Conservation (phyloP, 176 grass and related monocot species). For the Eragrostis nindensis region DNA sequence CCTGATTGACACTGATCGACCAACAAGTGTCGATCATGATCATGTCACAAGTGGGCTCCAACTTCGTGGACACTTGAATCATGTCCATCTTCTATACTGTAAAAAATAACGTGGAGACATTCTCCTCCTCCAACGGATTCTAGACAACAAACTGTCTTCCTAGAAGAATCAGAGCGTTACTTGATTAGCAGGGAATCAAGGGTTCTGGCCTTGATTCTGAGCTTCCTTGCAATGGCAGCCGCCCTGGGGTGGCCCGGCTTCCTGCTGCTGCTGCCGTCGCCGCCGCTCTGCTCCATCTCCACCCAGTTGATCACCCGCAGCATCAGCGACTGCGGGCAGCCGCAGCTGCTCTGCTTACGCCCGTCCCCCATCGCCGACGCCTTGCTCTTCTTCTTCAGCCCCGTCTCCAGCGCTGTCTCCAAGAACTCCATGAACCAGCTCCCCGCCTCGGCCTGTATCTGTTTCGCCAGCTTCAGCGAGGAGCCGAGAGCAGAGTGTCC, state of each 20-base stretch:
- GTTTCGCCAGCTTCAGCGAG: constrained; percentile 71
- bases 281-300: constrained; percentile 78
- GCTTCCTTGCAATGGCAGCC: constrained; percentile 69
- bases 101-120: neutral
- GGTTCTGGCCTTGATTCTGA: constrained; percentile 94
- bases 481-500: constrained; percentile 25
- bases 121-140: neutral
- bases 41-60: neutral
- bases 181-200: neutral
- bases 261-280: constrained; percentile 34
- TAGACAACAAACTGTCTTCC: neutral
- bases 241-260: constrained; percentile 64
- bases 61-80: constrained; percentile 27
- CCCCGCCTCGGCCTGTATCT: constrained; percentile 64
- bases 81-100: neutral
- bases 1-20: neutral
- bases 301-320: constrained; percentile 89
- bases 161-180: neutral
- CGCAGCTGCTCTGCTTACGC: constrained; percentile 39
- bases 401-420: constrained; percentile 66
- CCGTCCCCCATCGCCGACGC: constrained; percentile 22
- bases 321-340: constrained; percentile 79
- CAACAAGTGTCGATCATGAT: neutral
- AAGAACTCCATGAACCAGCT: constrained; percentile 93
- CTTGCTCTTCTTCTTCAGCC: constrained; percentile 62